A percentile compares a stretch with the other conserved stretches of the same genome.
Evolutionary conservation across 805 yeast genomes (phyloP).

Genomic region (Millerozyma acaciae): DNA sequence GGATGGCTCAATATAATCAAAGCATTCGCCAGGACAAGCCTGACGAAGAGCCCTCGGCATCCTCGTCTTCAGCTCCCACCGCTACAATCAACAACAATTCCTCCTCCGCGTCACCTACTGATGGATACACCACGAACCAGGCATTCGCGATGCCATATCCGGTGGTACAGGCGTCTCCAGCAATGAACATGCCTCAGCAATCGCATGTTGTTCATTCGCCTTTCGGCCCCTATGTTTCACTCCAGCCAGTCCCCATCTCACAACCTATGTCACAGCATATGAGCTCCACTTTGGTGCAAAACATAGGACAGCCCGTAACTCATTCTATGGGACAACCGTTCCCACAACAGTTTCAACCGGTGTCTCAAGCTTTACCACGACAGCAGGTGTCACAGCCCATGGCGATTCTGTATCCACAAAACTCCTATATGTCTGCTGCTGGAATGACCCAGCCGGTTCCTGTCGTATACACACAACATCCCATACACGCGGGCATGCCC

Average conservation of each 20-base stretch:
- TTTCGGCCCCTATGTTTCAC: constrained; percentile 24
- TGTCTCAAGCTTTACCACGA: background rate
- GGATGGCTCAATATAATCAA: constrained; percentile 48
- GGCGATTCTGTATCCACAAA: background rate
- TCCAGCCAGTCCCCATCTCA: constrained; percentile 15
- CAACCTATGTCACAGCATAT: constrained; percentile 3
- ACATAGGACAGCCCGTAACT: background rate
- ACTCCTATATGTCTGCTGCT: background rate
- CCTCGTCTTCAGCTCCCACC: constrained; percentile 2
- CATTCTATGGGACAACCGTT: background rate
- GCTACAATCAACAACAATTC: background rate
- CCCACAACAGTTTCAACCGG: background rate
- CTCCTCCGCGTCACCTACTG: constrained; percentile 2
- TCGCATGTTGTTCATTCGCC: constrained; percentile 21
- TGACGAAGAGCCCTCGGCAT: constrained; percentile 9
- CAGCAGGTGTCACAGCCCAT: background rate
- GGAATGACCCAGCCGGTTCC: background rate
- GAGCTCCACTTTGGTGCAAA: background rate
- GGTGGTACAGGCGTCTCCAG: constrained; percentile 8
- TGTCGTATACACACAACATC: background rate
- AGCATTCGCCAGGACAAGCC: constrained; percentile 23
- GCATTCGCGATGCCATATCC: constrained; percentile 13
- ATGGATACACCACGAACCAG: background rate
- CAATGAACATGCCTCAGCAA: constrained; percentile 8
- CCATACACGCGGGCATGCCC: no score